Percentiles rank a stretch among this genome's conserved stretches.
Conservation (phyloP, 306 rosid genomes). For the Pterocarpus santalinus region DNA sequence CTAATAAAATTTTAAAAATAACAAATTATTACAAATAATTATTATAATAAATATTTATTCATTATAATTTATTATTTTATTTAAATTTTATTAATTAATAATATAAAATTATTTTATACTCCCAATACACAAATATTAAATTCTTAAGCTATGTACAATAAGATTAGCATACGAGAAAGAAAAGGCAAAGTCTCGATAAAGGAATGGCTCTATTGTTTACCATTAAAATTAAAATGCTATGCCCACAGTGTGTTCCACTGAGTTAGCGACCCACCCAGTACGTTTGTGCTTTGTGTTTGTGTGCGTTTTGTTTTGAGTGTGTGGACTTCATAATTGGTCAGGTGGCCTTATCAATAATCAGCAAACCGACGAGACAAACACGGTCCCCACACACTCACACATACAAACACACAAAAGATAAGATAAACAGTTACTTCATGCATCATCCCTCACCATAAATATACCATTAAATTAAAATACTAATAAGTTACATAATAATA, state of each 20-base stretch:
- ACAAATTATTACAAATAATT: no score
- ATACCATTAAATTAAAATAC: not conserved
- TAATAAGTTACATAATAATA: not conserved
- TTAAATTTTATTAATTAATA: no score
- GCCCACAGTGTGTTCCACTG: not conserved
- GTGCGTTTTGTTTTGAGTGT: not conserved
- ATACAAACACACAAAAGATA: not conserved
- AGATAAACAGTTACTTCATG: not conserved
- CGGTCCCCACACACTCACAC: not conserved
- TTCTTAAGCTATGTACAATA: no score
- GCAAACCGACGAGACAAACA: not conserved
- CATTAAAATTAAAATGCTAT: no score
- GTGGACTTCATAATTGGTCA: slow-evolving; percentile 2
- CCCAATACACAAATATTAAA: no score
- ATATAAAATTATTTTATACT: no score
- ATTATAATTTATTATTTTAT: no score
- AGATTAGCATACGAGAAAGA: no score
- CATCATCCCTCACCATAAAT: not conserved
- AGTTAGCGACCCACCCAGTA: not conserved
- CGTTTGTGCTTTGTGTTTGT: not conserved
- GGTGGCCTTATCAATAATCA: not conserved
- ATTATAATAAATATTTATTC: no score
- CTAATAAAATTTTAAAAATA: no score
- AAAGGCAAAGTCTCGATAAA: no score
- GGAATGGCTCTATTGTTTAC: no score